Evolutionary conservation across 805 yeast species (phyloP), one percentile per base, ranked within the genome.

Genomic region (Candida nanaspora): DNA sequence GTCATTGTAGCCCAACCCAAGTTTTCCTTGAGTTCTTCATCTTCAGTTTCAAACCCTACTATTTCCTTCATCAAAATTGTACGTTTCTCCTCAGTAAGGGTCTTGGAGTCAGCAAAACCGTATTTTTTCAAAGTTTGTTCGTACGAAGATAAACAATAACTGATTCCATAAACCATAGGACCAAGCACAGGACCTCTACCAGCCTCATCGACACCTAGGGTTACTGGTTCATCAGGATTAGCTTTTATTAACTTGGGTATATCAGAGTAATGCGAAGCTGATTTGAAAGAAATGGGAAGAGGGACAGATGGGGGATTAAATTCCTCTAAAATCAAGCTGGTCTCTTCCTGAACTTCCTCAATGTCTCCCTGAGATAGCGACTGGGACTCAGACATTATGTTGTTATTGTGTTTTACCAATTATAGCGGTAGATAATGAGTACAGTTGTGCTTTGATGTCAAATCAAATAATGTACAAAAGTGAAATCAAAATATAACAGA

Each of bases 121-220:
- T 76, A 82, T 26, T 71, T 63, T 21, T 74, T 71, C 38, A 82
- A 69, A 16, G 70, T 56, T 1, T 62, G 54, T 25, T 68, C 72
- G 42, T 76, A 84, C 0, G 65, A 59, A 37, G 72, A 69, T 11
- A 80, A 61, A 46, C 95, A 81, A 56, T 87, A 93, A 3, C 93
- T 80, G 6, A 87, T 68, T 3, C 95, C 95, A 55, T 93, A 93
- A 2, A 93, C 98, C 98, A 93, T 93, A 0, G 98, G 95, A 0
- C 98, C 98, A 32, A 94, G 53, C 0, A 94, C 97, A 0, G 99
- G 99, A 0, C 99, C 99, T 49, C 99, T 72, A 1, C 99, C 99
- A 0, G 99, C 99, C 58, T 93, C 99, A 60, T 93, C 99, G 1
- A 93, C 95, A 1, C 99, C 99, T 10, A 93, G 61, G 8, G 80